Evolutionary conservation across 768 basidiomycete genomes (phyloP), one percentile per base, ranked within the genome.

Genomic region (Suillus americanus): DNA sequence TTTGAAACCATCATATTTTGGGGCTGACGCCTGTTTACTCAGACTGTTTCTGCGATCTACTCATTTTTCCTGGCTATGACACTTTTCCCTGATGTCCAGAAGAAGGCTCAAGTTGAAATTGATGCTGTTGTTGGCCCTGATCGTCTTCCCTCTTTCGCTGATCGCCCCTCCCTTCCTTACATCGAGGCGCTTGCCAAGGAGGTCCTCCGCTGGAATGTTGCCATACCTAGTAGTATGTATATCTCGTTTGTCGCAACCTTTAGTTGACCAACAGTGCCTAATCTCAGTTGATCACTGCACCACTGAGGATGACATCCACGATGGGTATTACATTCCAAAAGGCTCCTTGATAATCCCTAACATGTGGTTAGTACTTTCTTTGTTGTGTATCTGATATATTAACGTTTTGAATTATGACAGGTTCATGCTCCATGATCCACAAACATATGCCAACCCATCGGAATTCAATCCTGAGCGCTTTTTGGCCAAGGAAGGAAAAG

Each of bases 381-480:
- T 45, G 14, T 43, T 20, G 5, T 20, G 18, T 33, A 20, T 33
- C 18, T 28, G 9, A 0, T 30, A 20, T 20, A 53, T 33, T 12
- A 9, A 53, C 2, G 8, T 18, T 59, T 61, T 5, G 4, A 53
- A 12, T 30, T 48, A 3, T 1, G 16, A 46, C 61, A 87, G 87
- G 86, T 75, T 73, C n/a, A 82, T 88, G 72, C 73, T 85, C 1
- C 82, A 83, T 54, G 82, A 89, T 70, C 79, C 80, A 2, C 71
- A 77, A 7, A 73, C 55, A 5, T 80, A 80, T 62, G 70, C 73
- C 8, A 70, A 78, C 53, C 79, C 80, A 2, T 45, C 50, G 1
- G 64, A 50, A 2, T 80, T 80, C 63, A 68, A 65, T 3, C 79
- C 79, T 7, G 79, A 80, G 37, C 72, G 79, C 14, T 80, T 70